phyloP scores from a whole-genome alignment of 2,329 filamentous ascomycete species.

The Aureobasidium zeae region DNA sequence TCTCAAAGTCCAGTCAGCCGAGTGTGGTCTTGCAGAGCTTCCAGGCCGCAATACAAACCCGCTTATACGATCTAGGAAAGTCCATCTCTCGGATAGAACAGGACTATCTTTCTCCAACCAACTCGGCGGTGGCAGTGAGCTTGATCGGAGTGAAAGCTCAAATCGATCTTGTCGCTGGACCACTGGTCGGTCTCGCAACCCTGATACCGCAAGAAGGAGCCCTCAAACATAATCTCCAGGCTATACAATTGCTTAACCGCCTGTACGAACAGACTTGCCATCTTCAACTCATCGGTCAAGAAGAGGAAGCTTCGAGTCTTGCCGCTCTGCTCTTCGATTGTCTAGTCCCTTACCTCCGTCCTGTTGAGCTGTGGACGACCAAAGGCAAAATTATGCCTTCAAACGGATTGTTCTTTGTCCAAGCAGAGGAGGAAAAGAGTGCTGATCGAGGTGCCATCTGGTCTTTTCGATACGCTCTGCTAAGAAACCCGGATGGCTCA shows the following conservation, averaged over 20 bases:
- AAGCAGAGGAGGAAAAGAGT: constrained; percentile 46
- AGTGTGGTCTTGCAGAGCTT: constrained; percentile 56
- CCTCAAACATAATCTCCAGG: constrained; percentile 32
- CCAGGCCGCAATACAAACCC: constrained; percentile 50
- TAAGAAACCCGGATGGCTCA: constrained; percentile 48
- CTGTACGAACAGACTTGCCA: constrained; percentile 62
- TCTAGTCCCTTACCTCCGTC: constrained; percentile 70
- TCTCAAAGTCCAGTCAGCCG: constrained; percentile 31
- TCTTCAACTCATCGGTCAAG: constrained; percentile 61
- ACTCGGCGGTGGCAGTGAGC: constrained; percentile 55
- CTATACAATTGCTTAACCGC: constrained; percentile 69
- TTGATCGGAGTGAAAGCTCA: constrained; percentile 53
- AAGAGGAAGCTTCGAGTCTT: constrained; percentile 52
- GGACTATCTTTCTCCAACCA: constrained; percentile 46
- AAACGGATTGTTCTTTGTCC: constrained; percentile 68
- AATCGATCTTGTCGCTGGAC: constrained; percentile 44
- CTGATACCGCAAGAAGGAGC: constrained; percentile 54
- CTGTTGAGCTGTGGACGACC: constrained; percentile 78
- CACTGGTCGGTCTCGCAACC: constrained; percentile 51
- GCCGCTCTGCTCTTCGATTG: constrained; percentile 68
- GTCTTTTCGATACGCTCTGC: constrained; percentile 64
- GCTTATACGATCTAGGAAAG: constrained; percentile 50
- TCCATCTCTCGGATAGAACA: constrained; percentile 52
- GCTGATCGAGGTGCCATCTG: constrained; percentile 62
- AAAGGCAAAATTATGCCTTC: constrained; percentile 55